These are phyloP conservation scores for Viridothelium virens DNA, from an alignment of 495 filamentous ascomycete genomes.

Conservation along the genomic window DNA sequence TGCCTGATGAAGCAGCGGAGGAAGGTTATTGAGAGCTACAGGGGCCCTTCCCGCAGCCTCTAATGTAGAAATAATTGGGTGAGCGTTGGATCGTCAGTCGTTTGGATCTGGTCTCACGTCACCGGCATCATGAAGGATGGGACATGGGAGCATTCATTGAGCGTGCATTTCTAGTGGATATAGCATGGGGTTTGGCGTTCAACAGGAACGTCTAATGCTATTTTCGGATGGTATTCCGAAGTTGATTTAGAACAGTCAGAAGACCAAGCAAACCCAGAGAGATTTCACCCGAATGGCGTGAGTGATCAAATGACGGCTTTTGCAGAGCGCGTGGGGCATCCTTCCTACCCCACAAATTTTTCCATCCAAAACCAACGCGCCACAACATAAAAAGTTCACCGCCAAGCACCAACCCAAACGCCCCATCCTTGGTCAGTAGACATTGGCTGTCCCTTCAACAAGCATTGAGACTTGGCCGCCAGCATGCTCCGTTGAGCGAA, in stretches of 20 bases:
- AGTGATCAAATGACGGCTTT: not conserved
- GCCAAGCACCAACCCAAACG: not conserved
- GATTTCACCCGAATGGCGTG: no score
- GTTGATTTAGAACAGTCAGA: no score
- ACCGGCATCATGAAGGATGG: not conserved
- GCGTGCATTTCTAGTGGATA: slow-evolving; percentile 6
- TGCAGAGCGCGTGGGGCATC: not conserved
- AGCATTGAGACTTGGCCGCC: not conserved
- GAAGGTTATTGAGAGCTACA: not conserved
- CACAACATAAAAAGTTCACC: not conserved
- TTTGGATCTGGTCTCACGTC: not conserved
- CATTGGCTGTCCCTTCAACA: not conserved
- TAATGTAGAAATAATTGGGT: not conserved
- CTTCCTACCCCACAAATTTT: not conserved
- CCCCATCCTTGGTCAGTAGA: not conserved
- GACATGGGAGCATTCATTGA: not conserved
- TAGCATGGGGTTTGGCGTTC: slow-evolving; percentile 2
- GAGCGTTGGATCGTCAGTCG: not conserved
- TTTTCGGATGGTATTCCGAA: not conserved
- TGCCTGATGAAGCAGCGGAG: not conserved
- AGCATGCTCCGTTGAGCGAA: not conserved
- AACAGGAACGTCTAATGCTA: not conserved
- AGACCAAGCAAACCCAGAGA: no score
- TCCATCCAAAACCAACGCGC: not conserved
- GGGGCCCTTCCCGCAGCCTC: not conserved